phyloP scores from a whole-genome alignment of 2,329 filamentous ascomycete genomes.

The Pseudogymnoascus verrucosus region DNA sequence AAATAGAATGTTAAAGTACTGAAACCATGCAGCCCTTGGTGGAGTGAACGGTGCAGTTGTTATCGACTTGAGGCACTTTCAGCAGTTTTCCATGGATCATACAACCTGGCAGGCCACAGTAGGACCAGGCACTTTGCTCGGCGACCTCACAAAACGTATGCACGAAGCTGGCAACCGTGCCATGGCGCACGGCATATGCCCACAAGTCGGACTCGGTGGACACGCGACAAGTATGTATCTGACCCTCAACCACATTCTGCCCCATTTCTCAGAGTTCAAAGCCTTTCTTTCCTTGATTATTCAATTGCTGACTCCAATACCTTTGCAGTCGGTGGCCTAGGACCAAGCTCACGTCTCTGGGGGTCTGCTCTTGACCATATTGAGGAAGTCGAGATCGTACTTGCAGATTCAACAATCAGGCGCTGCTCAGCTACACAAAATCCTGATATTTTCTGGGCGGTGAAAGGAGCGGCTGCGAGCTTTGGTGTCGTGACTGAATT shows the following conservation, averaged over 20 bases:
- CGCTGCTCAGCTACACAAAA: constrained; percentile 22
- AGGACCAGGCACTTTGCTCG: constrained; percentile 45
- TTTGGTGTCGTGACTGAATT: constrained; percentile 31
- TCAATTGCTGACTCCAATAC: constrained; percentile 26
- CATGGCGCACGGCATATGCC: constrained; percentile 52
- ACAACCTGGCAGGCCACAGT: constrained; percentile 46
- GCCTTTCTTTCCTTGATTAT: not conserved
- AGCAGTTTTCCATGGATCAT: constrained; percentile 45
- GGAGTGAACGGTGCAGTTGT: constrained; percentile 43
- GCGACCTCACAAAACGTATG: constrained; percentile 42
- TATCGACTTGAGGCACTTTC: constrained; percentile 47
- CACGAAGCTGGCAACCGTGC: constrained; percentile 46
- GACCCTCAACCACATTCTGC: constrained; percentile 23
- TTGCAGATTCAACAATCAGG: constrained; percentile 26
- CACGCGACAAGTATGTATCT: constrained; percentile 43
- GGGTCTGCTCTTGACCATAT: constrained; percentile 44
- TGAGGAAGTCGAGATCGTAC: constrained; percentile 38
- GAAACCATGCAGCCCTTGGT: constrained; percentile 33
- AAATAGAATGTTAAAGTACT: not conserved
- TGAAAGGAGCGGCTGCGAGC: constrained; percentile 29
- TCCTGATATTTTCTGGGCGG: constrained; percentile 27
- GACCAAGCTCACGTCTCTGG: constrained; percentile 38
- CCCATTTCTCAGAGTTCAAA: constrained; percentile 30
- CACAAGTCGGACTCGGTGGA: constrained; percentile 50
- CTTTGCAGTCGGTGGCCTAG: constrained; percentile 31